Percentiles rank a stretch among this genome's conserved stretches.
These are phyloP conservation scores for Backusella psychrophila DNA, from an alignment of 192 early-diverging fungal species.

Conservation along the genomic window DNA sequence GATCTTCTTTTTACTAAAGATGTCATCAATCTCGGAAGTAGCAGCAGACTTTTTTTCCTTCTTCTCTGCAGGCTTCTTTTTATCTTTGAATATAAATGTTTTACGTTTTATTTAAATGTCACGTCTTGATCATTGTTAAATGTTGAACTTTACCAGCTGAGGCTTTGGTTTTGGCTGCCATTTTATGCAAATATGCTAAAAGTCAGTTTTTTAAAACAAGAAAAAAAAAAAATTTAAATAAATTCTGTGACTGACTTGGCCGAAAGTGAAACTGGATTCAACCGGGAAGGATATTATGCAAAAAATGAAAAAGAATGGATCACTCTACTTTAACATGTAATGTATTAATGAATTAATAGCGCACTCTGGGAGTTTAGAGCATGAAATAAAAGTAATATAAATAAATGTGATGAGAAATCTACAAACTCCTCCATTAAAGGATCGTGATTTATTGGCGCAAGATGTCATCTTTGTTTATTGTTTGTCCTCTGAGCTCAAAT, in stretches of 20 bases:
- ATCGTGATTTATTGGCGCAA: too few species aligned
- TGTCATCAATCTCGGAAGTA: constrained; percentile 21
- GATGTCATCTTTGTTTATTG: too few species aligned
- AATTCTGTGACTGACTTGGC: not conserved
- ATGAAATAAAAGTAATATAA: too few species aligned
- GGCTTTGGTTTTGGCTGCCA: not conserved
- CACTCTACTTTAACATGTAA: too few species aligned
- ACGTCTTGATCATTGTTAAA: not conserved
- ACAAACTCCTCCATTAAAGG: too few species aligned
- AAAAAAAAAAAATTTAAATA: not conserved
- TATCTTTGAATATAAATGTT: not conserved
- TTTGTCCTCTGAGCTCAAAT: too few species aligned
- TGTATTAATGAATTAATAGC: too few species aligned
- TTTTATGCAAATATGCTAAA: not conserved
- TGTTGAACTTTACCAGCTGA: not conserved
- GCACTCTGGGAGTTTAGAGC: too few species aligned
- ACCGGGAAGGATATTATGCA: too few species aligned
- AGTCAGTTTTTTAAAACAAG: not conserved
- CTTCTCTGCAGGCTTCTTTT: not conserved
- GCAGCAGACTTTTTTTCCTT: not conserved
- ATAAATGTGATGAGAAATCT: too few species aligned
- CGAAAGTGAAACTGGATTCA: not conserved
- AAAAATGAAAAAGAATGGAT: too few species aligned
- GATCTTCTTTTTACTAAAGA: constrained; percentile 17
- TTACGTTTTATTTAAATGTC: not conserved